phyloP scores from a whole-genome alignment of 2,329 filamentous ascomycete species.

The Shiraia sp. region DNA sequence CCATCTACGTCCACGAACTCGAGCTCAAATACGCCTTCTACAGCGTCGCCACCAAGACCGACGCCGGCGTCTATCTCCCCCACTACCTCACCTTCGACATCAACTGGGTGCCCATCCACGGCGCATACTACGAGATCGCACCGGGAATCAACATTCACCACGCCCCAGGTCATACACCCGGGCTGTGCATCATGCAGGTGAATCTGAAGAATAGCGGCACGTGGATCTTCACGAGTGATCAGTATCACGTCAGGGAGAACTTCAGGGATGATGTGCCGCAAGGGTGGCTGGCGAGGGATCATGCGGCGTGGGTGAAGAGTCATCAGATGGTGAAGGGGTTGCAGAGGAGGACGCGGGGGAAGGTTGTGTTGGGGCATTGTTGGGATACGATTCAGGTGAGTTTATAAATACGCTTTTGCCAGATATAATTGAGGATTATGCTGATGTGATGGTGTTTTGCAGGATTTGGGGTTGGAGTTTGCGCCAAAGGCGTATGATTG shows the following conservation, averaged over 20 bases:
- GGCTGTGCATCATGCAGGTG: conserved; percentile 42
- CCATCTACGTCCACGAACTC: conserved; percentile 44
- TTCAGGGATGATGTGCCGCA: conserved; percentile 39
- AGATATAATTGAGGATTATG: no score
- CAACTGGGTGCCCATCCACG: conserved; percentile 43
- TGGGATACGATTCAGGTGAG: conserved; percentile 30
- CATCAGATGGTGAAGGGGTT: conserved; percentile 37
- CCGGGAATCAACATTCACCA: conserved; percentile 41
- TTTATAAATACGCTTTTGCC: no score
- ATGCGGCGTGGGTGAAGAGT: conserved; percentile 40
- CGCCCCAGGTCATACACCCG: conserved; percentile 43
- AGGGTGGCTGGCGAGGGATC: conserved; percentile 44
- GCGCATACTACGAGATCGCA: conserved; percentile 37
- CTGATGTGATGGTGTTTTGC: no score
- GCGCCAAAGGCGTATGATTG: conserved; percentile 28
- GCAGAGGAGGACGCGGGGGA: conserved; percentile 28
- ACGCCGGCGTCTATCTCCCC: conserved; percentile 40
- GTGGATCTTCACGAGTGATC: conserved; percentile 45
- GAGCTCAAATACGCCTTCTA: conserved; percentile 45
- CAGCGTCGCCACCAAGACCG: conserved; percentile 41
- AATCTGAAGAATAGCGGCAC: conserved; percentile 41
- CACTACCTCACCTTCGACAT: conserved; percentile 44
- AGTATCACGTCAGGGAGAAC: conserved; percentile 46
- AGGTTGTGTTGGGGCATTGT: conserved; percentile 37
- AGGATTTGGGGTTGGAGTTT: conserved; percentile 28